Percentiles rank a stretch among this genome's conserved stretches.
Evolutionary conservation across 2,329 filamentous ascomycete genomes (phyloP).

Genomic region (Colletotrichum paranaense): DNA sequence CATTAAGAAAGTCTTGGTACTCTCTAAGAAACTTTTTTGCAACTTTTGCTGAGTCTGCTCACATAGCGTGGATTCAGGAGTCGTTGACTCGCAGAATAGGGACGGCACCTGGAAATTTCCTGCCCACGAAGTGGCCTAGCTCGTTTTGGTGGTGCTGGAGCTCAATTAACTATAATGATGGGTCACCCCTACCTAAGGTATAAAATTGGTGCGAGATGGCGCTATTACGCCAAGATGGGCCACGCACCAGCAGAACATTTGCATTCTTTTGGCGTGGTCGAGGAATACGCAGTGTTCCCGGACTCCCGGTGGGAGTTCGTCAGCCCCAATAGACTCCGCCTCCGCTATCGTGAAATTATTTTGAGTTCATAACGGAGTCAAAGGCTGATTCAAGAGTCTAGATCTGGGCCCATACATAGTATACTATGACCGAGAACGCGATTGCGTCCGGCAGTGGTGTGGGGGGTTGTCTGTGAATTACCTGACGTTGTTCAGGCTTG

Average conservation of each 20-base stretch:
- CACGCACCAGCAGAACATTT: neutral
- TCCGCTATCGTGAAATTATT: neutral
- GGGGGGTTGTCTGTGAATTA: too few relatives aligned
- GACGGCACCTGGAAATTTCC: neutral
- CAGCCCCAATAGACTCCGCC: neutral
- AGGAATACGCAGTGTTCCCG: neutral
- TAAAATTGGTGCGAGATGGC: neutral
- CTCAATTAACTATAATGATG: neutral
- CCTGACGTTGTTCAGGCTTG: too few relatives aligned
- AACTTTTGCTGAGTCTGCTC: neutral
- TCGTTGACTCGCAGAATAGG: neutral
- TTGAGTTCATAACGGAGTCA: neutral
- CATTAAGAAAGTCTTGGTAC: slow-evolving; percentile 1
- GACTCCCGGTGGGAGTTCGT: neutral
- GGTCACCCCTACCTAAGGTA: slow-evolving; percentile 8
- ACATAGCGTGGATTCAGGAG: neutral
- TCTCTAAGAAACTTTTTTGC: slow-evolving; percentile 18
- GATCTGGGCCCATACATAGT: neutral
- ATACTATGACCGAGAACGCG: too few relatives aligned
- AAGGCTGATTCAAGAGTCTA: neutral
- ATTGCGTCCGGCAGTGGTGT: too few relatives aligned
- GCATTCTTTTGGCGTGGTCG: neutral
- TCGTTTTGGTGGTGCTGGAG: neutral
- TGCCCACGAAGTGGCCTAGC: neutral
- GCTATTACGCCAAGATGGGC: neutral